These are phyloP conservation scores for Fusarium ambrosium DNA, from an alignment of 2,329 filamentous ascomycete species.

Conservation along the genomic window DNA sequence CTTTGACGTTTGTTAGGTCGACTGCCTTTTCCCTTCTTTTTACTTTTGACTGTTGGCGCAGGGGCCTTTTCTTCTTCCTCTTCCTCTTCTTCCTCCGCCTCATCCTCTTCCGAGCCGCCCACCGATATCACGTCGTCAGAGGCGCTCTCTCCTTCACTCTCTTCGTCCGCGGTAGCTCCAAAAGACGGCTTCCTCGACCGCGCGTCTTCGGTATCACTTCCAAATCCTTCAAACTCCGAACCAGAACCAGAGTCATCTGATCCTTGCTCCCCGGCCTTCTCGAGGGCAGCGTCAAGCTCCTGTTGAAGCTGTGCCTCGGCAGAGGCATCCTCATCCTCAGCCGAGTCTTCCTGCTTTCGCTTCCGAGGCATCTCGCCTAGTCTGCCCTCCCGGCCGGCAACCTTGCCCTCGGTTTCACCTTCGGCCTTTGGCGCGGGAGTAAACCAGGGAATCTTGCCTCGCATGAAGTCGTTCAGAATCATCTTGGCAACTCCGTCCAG, in stretches of 20 bases:
- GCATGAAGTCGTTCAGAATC: slow-evolving; percentile 94
- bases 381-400: slow-evolving; percentile 81
- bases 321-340: slow-evolving; percentile 57
- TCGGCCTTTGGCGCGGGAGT: slow-evolving; percentile 79
- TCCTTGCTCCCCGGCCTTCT: slow-evolving; percentile 50
- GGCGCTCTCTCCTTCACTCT: slow-evolving; percentile 58
- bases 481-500: slow-evolving; percentile 96
- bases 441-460: slow-evolving; percentile 97
- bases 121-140: slow-evolving; percentile 54
- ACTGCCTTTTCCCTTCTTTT: slow-evolving; percentile 36
- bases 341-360: slow-evolving; percentile 73
- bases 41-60: slow-evolving; percentile 22
- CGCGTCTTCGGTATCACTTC: slow-evolving; percentile 52
- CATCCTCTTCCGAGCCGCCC: slow-evolving; percentile 52
- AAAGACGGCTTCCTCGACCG: slow-evolving; percentile 51
- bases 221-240: slow-evolving; percentile 55
- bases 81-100: slow-evolving; percentile 30
- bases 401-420: slow-evolving; percentile 62
- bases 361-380: slow-evolving; percentile 91
- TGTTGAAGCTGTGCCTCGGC: slow-evolving; percentile 48
- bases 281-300: slow-evolving; percentile 43
- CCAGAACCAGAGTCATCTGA: slow-evolving; percentile 56
- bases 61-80: slow-evolving; percentile 43
- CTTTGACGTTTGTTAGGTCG: slow-evolving; percentile 46
- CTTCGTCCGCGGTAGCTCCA: slow-evolving; percentile 49